These are phyloP conservation scores for Trapa incisa DNA, from an alignment of 345 rosid species.

Conservation along the genomic window DNA sequence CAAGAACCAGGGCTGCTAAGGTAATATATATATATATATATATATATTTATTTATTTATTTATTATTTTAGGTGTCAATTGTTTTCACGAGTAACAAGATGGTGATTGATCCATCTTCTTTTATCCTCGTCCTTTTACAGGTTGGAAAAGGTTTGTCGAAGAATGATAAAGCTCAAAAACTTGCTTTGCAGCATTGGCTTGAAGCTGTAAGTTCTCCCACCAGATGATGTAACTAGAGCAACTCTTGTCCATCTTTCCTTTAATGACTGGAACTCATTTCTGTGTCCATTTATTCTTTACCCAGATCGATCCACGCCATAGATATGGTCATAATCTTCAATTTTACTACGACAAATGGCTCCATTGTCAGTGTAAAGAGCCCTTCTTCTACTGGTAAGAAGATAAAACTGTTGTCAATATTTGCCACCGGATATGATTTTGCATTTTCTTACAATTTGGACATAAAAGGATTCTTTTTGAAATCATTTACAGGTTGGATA, in stretches of 20 bases:
- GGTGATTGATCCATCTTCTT: not conserved
- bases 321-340: constrained; percentile 86
- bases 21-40: constrained; percentile 6
- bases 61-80: not conserved
- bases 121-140: constrained; percentile 10
- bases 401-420: constrained; percentile 1
- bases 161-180: constrained; percentile 74
- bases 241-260: not conserved
- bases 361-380: constrained; percentile 75
- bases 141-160: constrained; percentile 93
- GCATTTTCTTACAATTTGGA: constrained; percentile 3
- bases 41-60: not conserved
- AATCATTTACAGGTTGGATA: constrained; percentile 61
- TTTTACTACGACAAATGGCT: constrained; percentile 74
- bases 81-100: not conserved
- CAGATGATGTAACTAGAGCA: not conserved
- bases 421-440: constrained; percentile 5
- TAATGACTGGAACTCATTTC: constrained; percentile 11
- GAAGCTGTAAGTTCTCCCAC: constrained; percentile 68
- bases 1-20: constrained; percentile 85
- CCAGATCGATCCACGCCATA: constrained; percentile 94
- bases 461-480: not conserved
- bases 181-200: constrained; percentile 89
- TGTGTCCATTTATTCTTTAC: not conserved
- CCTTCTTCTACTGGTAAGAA: constrained; percentile 94